Percentiles rank a stretch among this genome's conserved stretches.
phyloP scores from a whole-genome alignment of 1,284 basidiomycete species.

The Leccinum solheimii region DNA sequence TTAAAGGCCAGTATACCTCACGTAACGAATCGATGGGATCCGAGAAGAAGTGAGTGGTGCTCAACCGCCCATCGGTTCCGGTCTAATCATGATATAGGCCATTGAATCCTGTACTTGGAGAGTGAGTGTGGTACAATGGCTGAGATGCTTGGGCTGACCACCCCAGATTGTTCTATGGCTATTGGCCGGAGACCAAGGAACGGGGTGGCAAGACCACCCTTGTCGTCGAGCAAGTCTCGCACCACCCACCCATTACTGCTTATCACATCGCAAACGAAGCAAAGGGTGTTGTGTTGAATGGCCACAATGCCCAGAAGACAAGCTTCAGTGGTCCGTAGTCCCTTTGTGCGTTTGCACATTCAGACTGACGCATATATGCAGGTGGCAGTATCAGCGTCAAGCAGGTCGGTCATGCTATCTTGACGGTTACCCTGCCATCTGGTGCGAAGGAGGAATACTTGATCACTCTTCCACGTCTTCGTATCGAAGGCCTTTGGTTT shows the following conservation, averaged over 20 bases:
- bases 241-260: slow-evolving; percentile 89
- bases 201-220: slow-evolving; percentile 80
- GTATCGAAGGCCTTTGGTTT: slow-evolving; percentile 63
- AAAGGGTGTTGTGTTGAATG: slow-evolving; percentile 80
- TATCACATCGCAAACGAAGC: slow-evolving; percentile 83
- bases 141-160: not conserved
- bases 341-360: not conserved
- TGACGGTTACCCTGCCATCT: slow-evolving; percentile 67
- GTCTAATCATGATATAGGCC: slow-evolving; percentile 53
- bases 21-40: slow-evolving; percentile 92
- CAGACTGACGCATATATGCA: slow-evolving; percentile 26
- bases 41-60: slow-evolving; percentile 82
- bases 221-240: slow-evolving; percentile 96
- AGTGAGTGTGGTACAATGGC: slow-evolving; percentile 52
- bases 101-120: slow-evolving; percentile 93
- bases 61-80: not conserved
- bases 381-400: slow-evolving; percentile 81
- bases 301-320: slow-evolving; percentile 97
- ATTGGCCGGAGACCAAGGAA: slow-evolving; percentile 82
- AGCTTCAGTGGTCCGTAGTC: slow-evolving; percentile 71
- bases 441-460: slow-evolving; percentile 76
- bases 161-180: slow-evolving; percentile 82
- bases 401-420: slow-evolving; percentile 92
- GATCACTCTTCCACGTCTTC: slow-evolving; percentile 85
- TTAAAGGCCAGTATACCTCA: slow-evolving; percentile 94